phyloP scores from a whole-genome alignment of 129 eudicot genomes.

The Escallonia herrerae region DNA sequence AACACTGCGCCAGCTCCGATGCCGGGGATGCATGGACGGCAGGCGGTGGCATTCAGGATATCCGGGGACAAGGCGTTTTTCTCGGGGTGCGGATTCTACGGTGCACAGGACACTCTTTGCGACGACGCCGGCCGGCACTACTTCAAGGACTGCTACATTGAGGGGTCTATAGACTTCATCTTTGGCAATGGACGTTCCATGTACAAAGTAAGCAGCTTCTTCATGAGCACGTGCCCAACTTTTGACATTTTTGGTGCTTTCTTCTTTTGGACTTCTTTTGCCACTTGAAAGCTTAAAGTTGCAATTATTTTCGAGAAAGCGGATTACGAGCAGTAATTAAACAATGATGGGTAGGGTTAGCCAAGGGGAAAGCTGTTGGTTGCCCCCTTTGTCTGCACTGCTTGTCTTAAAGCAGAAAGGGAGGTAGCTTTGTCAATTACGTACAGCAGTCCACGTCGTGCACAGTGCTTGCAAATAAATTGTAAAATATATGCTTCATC shows the following conservation, averaged over 20 bases:
- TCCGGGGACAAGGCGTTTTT: slow-evolving; percentile 93
- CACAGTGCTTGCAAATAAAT: not conserved
- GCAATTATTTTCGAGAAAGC: not conserved
- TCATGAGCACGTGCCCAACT: too few relatives aligned
- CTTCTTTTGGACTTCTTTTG: not conserved
- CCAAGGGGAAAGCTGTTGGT: not conserved
- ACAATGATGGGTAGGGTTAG: not conserved
- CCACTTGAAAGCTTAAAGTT: not conserved
- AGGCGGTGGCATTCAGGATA: slow-evolving; percentile 84
- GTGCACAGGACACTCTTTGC: slow-evolving; percentile 93
- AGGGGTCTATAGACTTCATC: slow-evolving; percentile 94
- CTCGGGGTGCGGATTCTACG: slow-evolving; percentile 81
- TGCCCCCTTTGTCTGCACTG: not conserved
- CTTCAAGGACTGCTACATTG: slow-evolving; percentile 93
- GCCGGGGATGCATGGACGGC: slow-evolving; percentile 96
- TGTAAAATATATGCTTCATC: too few relatives aligned
- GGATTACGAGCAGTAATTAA: too few relatives aligned
- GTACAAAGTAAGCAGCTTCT: slow-evolving; percentile 56
- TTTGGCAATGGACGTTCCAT: slow-evolving; percentile 97
- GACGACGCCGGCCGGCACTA: slow-evolving; percentile 95
- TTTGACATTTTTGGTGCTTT: not conserved
- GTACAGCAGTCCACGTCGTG: not conserved
- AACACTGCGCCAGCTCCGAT: slow-evolving; percentile 94
- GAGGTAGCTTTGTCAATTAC: not conserved
- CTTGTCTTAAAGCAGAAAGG: not conserved